Conservation (phyloP, 495 filamentous ascomycete species). For the Hypoxylon trugodes region DNA sequence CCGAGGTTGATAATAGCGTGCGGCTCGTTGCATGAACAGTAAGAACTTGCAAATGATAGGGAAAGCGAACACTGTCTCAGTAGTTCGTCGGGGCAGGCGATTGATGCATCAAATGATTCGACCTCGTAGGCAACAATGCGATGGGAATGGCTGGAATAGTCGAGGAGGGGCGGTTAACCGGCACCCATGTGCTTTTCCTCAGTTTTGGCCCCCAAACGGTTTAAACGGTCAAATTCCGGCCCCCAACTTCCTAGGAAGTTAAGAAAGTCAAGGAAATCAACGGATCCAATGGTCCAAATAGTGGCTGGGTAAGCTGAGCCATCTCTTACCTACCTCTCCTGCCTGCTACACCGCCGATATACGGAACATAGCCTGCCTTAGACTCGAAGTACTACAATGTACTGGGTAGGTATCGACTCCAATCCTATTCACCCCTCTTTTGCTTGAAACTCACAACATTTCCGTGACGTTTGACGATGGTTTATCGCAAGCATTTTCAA, state of each 20-base stretch:
- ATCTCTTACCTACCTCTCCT: background rate
- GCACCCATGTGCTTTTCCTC: no score
- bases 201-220: constrained; percentile 14
- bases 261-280: no score
- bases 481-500: no score
- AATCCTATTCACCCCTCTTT: background rate
- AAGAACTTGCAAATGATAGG: constrained; percentile 13
- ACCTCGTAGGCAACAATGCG: constrained; percentile 14
- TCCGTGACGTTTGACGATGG: no score
- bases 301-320: constrained; percentile 35
- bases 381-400: background rate
- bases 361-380: background rate
- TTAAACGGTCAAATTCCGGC: constrained; percentile 2
- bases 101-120: constrained; percentile 36
- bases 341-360: no score
- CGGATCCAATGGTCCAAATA: constrained; percentile 8
- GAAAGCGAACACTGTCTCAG: constrained; percentile 30
- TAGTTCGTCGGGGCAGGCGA: constrained; percentile 12
- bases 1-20: no score
- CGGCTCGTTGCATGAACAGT: constrained; percentile 33
- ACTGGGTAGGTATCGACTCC: background rate
- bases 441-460: background rate
- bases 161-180: background rate
- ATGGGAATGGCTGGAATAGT: constrained; percentile 9
- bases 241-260: background rate